Conservation (phyloP, 2,329 filamentous ascomycete genomes). For the Cadophora sp. region DNA sequence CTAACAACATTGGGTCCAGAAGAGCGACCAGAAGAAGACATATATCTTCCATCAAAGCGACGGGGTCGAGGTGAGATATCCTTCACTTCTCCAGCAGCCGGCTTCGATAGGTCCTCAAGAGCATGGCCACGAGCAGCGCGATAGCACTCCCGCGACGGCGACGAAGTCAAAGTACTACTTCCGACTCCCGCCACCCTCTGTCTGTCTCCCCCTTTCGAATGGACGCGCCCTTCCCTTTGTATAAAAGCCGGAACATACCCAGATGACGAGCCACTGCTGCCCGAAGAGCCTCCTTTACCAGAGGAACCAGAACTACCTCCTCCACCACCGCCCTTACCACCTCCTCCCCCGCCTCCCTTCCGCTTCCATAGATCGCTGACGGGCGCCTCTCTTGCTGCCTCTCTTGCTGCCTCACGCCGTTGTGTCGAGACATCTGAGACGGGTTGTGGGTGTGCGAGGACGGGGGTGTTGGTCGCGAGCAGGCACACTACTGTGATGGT, state of each 20-base stretch:
- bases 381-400: conserved; percentile 24
- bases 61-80: conserved; percentile 7
- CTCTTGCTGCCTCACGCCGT: conserved; percentile 29
- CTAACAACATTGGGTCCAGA: neutral
- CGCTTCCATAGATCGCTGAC: conserved; percentile 61
- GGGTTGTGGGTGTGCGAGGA: conserved; percentile 36
- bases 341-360: conserved; percentile 64
- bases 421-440: conserved; percentile 30
- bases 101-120: neutral
- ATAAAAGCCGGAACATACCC: conserved; percentile 39
- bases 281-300: conserved; percentile 27
- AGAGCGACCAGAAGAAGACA: neutral
- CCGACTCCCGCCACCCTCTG: conserved; percentile 20
- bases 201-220: neutral
- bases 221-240: conserved; percentile 14
- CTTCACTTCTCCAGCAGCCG: conserved; percentile 17
- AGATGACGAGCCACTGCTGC: conserved; percentile 28
- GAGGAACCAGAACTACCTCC: conserved; percentile 25
- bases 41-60: neutral
- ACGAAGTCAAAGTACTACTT: conserved; percentile 32
- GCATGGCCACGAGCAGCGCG: neutral
- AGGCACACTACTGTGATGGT: conserved; percentile 33
- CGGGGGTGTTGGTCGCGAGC: conserved; percentile 27
- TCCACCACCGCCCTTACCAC: conserved; percentile 52
- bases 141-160: neutral